Conservation (phyloP, 2,329 filamentous ascomycete species). For the Botryosphaeria dothidea region DNA sequence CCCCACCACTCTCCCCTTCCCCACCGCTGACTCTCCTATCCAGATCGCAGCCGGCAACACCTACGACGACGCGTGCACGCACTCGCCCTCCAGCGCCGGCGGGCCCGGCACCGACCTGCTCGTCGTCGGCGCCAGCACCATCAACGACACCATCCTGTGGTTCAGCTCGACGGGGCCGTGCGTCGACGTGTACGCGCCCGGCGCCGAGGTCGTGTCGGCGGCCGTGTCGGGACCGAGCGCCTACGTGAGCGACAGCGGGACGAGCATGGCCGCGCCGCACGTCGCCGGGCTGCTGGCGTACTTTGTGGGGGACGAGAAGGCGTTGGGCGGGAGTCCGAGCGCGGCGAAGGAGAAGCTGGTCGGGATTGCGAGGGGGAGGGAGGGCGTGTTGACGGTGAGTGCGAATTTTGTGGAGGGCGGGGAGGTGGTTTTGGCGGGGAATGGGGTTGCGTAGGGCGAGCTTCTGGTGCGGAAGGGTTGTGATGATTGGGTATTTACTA, state of each 20-base stretch:
- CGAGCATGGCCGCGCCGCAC: conserved; percentile 65
- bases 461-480: neutral
- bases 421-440: neutral
- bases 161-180: conserved; percentile 39
- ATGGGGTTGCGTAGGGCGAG: neutral
- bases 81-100: conserved; percentile 30
- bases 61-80: conserved; percentile 27
- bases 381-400: neutral
- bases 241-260: conserved; percentile 54
- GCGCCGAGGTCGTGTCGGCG: conserved; percentile 43
- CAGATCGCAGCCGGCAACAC: conserved; percentile 39
- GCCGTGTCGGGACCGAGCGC: conserved; percentile 35
- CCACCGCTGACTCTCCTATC: no score
- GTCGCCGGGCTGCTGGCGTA: conserved; percentile 66
- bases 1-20: conserved; percentile 3
- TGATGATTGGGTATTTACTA: no score
- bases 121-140: conserved; percentile 40
- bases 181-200: conserved; percentile 42
- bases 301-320: conserved; percentile 46
- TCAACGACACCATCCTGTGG: conserved; percentile 29
- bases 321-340: conserved; percentile 24
- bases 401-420: neutral
- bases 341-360: neutral
- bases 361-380: neutral
- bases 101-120: conserved; percentile 36